Evolutionary conservation across 306 rosid genomes (phyloP), one percentile per base, ranked within the genome.

Genomic region (Prinsepia uniflora): DNA sequence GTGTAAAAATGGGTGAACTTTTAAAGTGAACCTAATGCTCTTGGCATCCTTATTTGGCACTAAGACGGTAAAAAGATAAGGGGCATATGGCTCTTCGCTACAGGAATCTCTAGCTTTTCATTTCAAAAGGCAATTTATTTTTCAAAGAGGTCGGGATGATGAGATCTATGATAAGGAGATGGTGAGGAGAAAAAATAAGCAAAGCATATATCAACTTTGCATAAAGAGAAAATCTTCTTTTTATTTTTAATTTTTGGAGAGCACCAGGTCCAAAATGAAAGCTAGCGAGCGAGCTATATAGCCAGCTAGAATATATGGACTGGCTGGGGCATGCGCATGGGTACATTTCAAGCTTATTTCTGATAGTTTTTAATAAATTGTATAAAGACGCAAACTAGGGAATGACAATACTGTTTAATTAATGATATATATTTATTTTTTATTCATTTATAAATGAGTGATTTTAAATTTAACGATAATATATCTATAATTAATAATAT

Each of bases 191-290:
- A 9, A 39, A 64, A 55, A 57, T 62, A 44, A 19, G 58, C 68
- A 79, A 58, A 47, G 80, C 77, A 75, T 69, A 69, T 68, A 46
- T 65, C 52, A 54, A 58, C 76, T 75, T 71, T 53, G 84, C 46
- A 60, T 59, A 65, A 54, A 76, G 74, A 74, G 36, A 71, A 43
- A 14, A 14, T 7, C 43, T 43, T 4, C 20, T 75, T 75, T 44
- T 40, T 74, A 30, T 30, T 30, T 30, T 30, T 30, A 30, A 30
- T 30, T 68, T 55, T 8, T 68, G 59, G 71, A 76, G 66, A 73
- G 75, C 59, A 61, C 60, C 80, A n/a, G 53, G 53, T 68, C 72
- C 70, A 79, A 70, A 55, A 45, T 55, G 60, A 72, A 53, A 67
- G 67, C 41, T 22, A n/a, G n/a, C n/a, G n/a, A n/a, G n/a, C n/a